Evolutionary conservation across 139 green algal genomes (phyloP).

Genomic region (Chlorella vulgaris): DNA sequence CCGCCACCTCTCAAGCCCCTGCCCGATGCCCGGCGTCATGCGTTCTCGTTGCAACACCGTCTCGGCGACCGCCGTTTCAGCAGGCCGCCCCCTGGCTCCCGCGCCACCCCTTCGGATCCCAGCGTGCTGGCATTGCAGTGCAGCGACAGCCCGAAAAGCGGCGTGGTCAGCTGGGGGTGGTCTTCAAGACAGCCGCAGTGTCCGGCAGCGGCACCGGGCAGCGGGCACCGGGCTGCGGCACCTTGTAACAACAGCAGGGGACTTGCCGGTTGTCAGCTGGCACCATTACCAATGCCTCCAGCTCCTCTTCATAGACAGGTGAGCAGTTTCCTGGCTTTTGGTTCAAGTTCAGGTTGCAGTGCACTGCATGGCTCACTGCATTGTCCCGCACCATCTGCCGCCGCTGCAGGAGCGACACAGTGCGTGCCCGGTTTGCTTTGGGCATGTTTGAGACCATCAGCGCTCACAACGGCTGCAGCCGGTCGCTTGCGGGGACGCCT

Average conservation of each 20-base stretch:
- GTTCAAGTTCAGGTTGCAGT: too few relatives aligned
- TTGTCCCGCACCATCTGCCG: too few relatives aligned
- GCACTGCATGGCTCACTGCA: neutral
- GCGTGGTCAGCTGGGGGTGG: neutral
- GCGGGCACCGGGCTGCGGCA: neutral
- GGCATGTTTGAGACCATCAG: slow-evolving; percentile 24
- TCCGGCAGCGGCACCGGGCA: neutral
- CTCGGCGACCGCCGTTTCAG: too few relatives aligned
- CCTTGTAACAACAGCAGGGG: too few relatives aligned
- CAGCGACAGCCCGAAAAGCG: too few relatives aligned
- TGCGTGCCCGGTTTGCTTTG: neutral
- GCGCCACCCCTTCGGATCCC: too few relatives aligned
- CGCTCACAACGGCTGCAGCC: neutral
- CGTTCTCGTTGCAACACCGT: too few relatives aligned
- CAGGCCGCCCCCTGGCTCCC: too few relatives aligned
- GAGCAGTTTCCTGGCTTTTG: neutral
- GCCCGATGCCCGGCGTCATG: too few relatives aligned
- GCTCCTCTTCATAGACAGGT: slow-evolving; percentile 23
- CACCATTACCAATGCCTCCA: neutral
- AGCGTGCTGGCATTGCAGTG: too few relatives aligned
- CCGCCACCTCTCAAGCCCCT: too few relatives aligned
- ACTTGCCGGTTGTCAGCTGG: slow-evolving; percentile 2
- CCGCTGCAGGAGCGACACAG: neutral
- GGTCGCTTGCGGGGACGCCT: neutral
- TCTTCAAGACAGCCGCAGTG: too few relatives aligned